These are phyloP conservation scores for Orychophragmus violaceus DNA, from an alignment of 345 rosid genomes.

Conservation along the genomic window DNA sequence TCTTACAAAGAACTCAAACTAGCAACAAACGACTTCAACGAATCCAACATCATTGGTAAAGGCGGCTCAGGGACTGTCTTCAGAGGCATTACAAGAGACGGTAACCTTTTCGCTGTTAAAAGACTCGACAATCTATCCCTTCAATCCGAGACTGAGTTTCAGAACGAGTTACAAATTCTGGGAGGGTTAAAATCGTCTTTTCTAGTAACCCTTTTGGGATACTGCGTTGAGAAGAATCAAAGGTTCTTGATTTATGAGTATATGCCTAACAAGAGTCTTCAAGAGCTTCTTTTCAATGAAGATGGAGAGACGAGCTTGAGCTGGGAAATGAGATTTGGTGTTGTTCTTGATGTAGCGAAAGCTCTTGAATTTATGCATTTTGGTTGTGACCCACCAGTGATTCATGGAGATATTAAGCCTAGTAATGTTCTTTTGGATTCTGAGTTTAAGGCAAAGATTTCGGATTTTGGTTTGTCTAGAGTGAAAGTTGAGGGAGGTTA, in stretches of 20 bases:
- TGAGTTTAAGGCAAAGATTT: conserved; percentile 75
- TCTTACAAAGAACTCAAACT: conserved; percentile 66
- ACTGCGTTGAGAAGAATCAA: conserved; percentile 73
- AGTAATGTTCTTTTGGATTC: conserved; percentile 88
- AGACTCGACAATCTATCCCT: conserved; percentile 59
- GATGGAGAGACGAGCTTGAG: conserved; percentile 41
- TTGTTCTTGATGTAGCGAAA: conserved; percentile 77
- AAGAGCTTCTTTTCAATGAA: conserved; percentile 68
- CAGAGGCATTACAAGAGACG: conserved; percentile 66
- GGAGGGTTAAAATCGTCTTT: conserved; percentile 78
- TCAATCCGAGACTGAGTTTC: conserved; percentile 84
- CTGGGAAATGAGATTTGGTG: conserved; percentile 67
- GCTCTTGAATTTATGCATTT: conserved; percentile 83
- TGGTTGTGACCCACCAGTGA: conserved; percentile 91
- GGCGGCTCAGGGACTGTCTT: conserved; percentile 99
- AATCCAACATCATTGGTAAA: conserved; percentile 65
- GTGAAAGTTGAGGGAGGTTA: conserved; percentile 74
- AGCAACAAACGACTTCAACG: conserved; percentile 73
- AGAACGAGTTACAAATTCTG: conserved; percentile 93
- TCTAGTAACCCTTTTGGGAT: conserved; percentile 70
- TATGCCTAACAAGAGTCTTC: conserved; percentile 90
- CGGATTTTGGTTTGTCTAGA: conserved; percentile 93
- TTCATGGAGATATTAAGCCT: conserved; percentile 95
- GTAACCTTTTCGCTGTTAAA: conserved; percentile 77
- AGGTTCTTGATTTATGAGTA: conserved; percentile 86